These are phyloP conservation scores for Aspergillus saccharolyticus DNA, from an alignment of 495 filamentous ascomycete genomes.

Conservation along the genomic window DNA sequence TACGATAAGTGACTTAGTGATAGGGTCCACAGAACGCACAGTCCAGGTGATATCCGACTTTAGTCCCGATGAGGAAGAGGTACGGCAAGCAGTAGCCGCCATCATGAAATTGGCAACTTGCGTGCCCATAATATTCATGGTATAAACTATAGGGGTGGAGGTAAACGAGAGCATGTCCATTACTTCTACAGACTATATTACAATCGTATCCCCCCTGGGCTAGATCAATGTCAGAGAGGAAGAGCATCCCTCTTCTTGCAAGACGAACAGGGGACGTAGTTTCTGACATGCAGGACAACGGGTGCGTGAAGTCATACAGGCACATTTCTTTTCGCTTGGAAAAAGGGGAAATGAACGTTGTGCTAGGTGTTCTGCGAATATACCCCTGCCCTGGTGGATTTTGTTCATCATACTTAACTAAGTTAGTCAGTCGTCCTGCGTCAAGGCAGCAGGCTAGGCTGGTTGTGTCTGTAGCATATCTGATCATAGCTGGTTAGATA, in stretches of 20 bases:
- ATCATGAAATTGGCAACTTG: too few relatives aligned
- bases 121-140: too few relatives aligned
- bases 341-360: neutral
- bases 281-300: neutral
- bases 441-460: too few relatives aligned
- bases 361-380: neutral
- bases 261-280: neutral
- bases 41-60: neutral
- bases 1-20: too few relatives aligned
- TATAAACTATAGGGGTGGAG: too few relatives aligned
- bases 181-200: too few relatives aligned
- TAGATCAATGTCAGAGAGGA: neutral
- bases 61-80: neutral
- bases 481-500: too few relatives aligned
- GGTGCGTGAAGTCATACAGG: neutral
- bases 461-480: too few relatives aligned
- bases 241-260: neutral
- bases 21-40: neutral
- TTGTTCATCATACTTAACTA: neutral
- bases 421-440: too few relatives aligned
- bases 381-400: neutral
- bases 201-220: too few relatives aligned
- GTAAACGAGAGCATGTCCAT: too few relatives aligned
- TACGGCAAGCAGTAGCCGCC: too few relatives aligned
- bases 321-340: neutral